phyloP scores from a whole-genome alignment of 2,329 filamentous ascomycete genomes.

The Neoascochyta sp. region DNA sequence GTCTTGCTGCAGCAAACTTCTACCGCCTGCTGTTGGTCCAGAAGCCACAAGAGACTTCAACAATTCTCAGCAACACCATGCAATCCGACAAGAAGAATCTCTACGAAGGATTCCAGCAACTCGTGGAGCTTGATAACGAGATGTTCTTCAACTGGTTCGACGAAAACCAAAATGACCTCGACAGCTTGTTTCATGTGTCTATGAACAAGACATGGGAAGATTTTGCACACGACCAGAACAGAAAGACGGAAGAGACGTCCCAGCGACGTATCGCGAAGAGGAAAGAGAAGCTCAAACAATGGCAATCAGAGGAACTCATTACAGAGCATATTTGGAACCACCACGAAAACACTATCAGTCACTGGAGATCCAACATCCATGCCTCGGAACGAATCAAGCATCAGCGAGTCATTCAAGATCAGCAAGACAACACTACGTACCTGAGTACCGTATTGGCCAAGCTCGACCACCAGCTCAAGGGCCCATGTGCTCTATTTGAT shows the following conservation, averaged over 20 bases:
- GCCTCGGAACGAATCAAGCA: slow-evolving; percentile 88
- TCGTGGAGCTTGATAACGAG: slow-evolving; percentile 85
- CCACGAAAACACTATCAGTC: slow-evolving; percentile 82
- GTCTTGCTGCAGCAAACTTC: slow-evolving; percentile 73
- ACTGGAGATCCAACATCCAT: slow-evolving; percentile 96
- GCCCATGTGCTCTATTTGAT: slow-evolving; percentile 78
- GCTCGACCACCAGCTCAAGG: slow-evolving; percentile 72
- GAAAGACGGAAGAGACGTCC: slow-evolving; percentile 71
- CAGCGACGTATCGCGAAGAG: slow-evolving; percentile 68
- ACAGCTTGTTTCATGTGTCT: slow-evolving; percentile 75
- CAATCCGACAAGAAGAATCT: slow-evolving; percentile 67
- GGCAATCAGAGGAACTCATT: slow-evolving; percentile 66
- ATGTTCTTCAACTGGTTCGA: slow-evolving; percentile 87
- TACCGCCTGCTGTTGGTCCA: slow-evolving; percentile 93
- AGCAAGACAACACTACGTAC: slow-evolving; percentile 83
- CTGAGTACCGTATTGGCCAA: slow-evolving; percentile 71
- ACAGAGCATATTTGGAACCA: slow-evolving; percentile 69
- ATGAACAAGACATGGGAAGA: slow-evolving; percentile 83
- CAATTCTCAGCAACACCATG: slow-evolving; percentile 69
- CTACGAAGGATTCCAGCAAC: slow-evolving; percentile 71
- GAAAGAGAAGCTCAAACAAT: slow-evolving; percentile 75
- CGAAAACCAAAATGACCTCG: slow-evolving; percentile 71
- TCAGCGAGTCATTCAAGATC: slow-evolving; percentile 83
- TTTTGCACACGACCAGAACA: slow-evolving; percentile 80
- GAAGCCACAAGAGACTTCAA: slow-evolving; percentile 76